Percentiles rank a stretch among this genome's conserved stretches.
These are phyloP conservation scores for Fraxinus velutina DNA, from an alignment of 305 asterid genomes.

Conservation along the genomic window DNA sequence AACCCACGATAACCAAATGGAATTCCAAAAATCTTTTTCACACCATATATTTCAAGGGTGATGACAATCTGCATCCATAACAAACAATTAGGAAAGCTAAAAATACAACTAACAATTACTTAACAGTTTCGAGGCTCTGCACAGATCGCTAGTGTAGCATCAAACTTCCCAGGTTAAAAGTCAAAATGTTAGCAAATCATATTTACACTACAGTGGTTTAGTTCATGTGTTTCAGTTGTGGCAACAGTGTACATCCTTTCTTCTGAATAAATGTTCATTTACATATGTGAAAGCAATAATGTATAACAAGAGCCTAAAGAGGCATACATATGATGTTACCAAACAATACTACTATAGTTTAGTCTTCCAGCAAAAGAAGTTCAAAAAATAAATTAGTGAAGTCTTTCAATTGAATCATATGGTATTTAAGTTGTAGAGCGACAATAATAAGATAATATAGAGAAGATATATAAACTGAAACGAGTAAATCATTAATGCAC, in stretches of 20 bases:
- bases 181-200: background rate
- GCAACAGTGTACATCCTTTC: constrained; percentile 4
- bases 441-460: background rate
- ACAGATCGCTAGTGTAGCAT: background rate
- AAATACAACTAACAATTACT: constrained; percentile 10
- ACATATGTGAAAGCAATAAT: background rate
- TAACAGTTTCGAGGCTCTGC: constrained; percentile 7
- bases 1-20: constrained; percentile 97
- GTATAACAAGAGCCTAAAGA: background rate
- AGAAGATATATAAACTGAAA: constrained; percentile 5
- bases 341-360: background rate
- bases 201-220: background rate
- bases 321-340: constrained; percentile 1
- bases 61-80: constrained; percentile 68
- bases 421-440: background rate
- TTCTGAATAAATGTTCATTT: background rate
- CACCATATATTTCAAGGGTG: constrained; percentile 94
- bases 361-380: background rate
- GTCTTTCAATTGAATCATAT: background rate
- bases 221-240: constrained; percentile 10
- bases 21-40: constrained; percentile 78
- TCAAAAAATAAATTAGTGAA: background rate
- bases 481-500: constrained; percentile 1
- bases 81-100: constrained; percentile 23
- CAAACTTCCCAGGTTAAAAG: constrained; percentile 9